Conservation (phyloP, 2,329 filamentous ascomycete genomes). For the Pseudocercospora eumusae region DNA sequence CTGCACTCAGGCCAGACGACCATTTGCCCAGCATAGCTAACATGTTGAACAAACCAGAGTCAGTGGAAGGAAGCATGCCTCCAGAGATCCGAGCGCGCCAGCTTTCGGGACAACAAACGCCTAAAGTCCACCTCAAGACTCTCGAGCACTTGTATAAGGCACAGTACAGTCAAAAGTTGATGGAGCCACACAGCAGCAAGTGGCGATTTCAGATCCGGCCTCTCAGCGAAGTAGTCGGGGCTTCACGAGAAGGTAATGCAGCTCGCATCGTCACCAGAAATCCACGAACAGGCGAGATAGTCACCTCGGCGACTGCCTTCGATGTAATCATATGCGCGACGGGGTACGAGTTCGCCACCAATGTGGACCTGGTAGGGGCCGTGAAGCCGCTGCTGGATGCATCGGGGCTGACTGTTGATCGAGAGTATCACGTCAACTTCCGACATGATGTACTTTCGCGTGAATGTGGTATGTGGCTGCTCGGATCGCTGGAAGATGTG, state of each 20-base stretch:
- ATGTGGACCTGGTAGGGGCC: slow-evolving; percentile 21
- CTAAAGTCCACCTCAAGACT: slow-evolving; percentile 29
- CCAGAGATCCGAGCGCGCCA: slow-evolving; percentile 27
- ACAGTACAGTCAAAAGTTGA: slow-evolving; percentile 31
- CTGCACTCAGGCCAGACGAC: slow-evolving; percentile 30
- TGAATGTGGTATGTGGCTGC: slow-evolving; percentile 31
- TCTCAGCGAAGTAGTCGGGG: slow-evolving; percentile 23
- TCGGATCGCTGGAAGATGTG: slow-evolving; percentile 28
- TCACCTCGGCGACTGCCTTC: slow-evolving; percentile 17
- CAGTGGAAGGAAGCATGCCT: slow-evolving; percentile 20
- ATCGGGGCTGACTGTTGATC: slow-evolving; percentile 24
- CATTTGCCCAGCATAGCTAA: slow-evolving; percentile 28
- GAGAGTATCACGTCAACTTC: slow-evolving; percentile 32
- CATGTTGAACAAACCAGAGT: slow-evolving; percentile 13
- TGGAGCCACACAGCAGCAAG: slow-evolving; percentile 23
- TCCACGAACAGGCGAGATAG: slow-evolving; percentile 21
- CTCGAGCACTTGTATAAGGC: slow-evolving; percentile 31
- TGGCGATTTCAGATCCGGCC: slow-evolving; percentile 29
- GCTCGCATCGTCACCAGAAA: slow-evolving; percentile 24
- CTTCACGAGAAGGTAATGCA: slow-evolving; percentile 16
- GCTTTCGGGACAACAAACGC: slow-evolving; percentile 14
- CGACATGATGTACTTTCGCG: slow-evolving; percentile 21
- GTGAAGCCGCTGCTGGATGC: slow-evolving; percentile 25
- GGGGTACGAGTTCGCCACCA: slow-evolving; percentile 24
- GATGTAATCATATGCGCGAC: slow-evolving; percentile 31